Base-by-base conservation (phyloP, 2,329 filamentous ascomycete genomes). In the Trichoderma simmonsii region DNA sequence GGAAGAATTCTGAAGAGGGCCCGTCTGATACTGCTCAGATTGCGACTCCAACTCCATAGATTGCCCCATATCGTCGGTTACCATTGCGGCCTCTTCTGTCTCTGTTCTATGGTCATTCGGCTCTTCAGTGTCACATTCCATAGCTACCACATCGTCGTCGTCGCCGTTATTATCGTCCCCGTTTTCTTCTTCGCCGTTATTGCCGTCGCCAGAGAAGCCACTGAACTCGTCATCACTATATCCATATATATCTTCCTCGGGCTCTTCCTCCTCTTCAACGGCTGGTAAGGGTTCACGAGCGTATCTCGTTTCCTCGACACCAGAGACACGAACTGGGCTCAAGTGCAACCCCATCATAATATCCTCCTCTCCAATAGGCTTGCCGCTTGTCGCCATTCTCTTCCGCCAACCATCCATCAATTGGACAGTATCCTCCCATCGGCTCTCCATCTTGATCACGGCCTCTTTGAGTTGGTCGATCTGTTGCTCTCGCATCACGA, bases 321-420 rank as follows among this genome's bases (percentile, higher is more conserved):
- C 84, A 51, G 84, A 83, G 48, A 89, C 82, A 34, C 86, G 86
- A 24, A 90, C 85, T 0, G 89, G 89, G 72, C 88, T 89, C 21
- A 91, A 83, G 6, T 88, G 86, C 51, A 94, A 81, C 2, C 92
- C 91, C 85, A 90, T 89, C 79, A 89, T 90, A 67, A 91, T 81
- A 76, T 91, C 90, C 72, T 90, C 88, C 70, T 91, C 84, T 76
- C 93, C 90, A 75, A 95, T 89, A 0, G 91, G 89, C 73, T 90
- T 87, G 6, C 91, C 92, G 74, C 88, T 90, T 66, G 86, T 86
- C 18, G 89, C 89, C 88, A 97, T 94, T 56, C 93, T 88, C 79
- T 90, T 92, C 73, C 95, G 91, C 95, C 96, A 98, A 39, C 92
- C 91, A 75, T 98, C 93, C 85, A 99, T 97, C 83, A 99, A 89